These are phyloP conservation scores for Protomyces arabidopsidicola DNA, from an alignment of 1,139 yeast genomes.

Conservation along the genomic window DNA sequence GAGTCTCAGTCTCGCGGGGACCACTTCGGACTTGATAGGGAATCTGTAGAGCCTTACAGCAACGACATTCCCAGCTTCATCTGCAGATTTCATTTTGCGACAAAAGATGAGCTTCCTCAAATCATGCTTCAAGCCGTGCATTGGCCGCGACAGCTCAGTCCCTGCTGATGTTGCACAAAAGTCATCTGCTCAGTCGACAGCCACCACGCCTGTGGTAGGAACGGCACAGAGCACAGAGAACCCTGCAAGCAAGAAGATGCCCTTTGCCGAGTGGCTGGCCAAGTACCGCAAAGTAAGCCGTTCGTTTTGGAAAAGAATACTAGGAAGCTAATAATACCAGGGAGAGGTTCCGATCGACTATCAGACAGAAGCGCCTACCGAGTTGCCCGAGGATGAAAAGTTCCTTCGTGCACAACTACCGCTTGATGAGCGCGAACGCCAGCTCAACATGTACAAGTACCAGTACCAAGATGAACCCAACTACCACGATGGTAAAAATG, in stretches of 20 bases:
- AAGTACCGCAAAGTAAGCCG: slow-evolving; percentile 18
- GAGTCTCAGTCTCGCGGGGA: no score
- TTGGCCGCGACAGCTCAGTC: slow-evolving; percentile 6
- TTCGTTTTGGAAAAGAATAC: background rate
- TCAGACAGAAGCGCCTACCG: slow-evolving; percentile 10
- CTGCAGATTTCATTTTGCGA: no score
- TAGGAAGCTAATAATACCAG: background rate
- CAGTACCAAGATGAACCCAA: slow-evolving; percentile 6
- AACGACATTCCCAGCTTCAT: no score
- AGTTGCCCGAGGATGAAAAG: slow-evolving; percentile 27
- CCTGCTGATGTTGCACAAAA: slow-evolving; percentile 23
- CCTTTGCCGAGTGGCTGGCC: slow-evolving; percentile 17
- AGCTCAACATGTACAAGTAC: slow-evolving; percentile 20
- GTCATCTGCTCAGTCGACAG: slow-evolving; percentile 7
- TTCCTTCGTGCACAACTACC: slow-evolving; percentile 16
- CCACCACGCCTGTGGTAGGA: background rate
- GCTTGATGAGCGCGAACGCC: slow-evolving; percentile 17
- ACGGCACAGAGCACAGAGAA: background rate
- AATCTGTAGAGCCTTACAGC: no score
- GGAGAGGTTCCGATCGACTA: slow-evolving; percentile 5
- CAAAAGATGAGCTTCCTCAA: slow-evolving; percentile 8
- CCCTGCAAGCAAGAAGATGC: slow-evolving; percentile 6
- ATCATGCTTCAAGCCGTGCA: slow-evolving; percentile 21
- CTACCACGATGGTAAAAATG: slow-evolving; percentile 17
- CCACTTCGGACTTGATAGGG: no score